Evolutionary conservation across 768 basidiomycete genomes (phyloP).

Genomic region (Panellus pusillus): DNA sequence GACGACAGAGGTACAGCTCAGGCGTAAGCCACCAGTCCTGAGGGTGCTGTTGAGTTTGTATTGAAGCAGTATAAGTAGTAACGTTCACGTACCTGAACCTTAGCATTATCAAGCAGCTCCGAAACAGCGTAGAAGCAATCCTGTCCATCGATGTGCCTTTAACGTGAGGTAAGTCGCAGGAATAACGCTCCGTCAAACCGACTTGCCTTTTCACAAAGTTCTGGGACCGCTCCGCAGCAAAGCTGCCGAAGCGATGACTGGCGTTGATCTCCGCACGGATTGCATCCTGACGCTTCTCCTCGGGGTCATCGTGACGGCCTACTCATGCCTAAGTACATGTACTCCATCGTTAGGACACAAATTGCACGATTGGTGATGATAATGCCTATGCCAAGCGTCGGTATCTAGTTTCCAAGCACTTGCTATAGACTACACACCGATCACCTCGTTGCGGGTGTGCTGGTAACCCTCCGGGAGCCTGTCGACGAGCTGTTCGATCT

Average conservation of each 20-base stretch:
- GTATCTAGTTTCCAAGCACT: background rate
- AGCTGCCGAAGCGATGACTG: conserved; percentile 82
- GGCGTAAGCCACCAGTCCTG: conserved; percentile 95
- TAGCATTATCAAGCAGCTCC: conserved; percentile 79
- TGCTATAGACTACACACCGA: conserved; percentile 23
- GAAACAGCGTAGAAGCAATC: conserved; percentile 97
- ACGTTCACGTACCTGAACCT: conserved; percentile 59
- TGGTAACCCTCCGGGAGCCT: conserved; percentile 35
- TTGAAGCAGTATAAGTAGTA: background rate
- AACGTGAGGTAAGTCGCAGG: conserved; percentile 1
- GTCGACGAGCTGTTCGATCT: conserved; percentile 29
- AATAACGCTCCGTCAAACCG: background rate
- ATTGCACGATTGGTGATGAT: conserved; percentile 47
- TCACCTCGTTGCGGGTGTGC: conserved; percentile 43
- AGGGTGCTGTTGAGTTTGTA: background rate
- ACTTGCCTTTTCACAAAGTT: conserved; percentile 82
- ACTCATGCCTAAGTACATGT: background rate
- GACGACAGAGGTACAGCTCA: conserved; percentile 91
- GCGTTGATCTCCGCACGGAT: conserved; percentile 74
- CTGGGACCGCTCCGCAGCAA: conserved; percentile 67
- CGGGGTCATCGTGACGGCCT: conserved; percentile 74
- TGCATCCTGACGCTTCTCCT: conserved; percentile 71
- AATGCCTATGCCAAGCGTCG: conserved; percentile 30
- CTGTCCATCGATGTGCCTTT: conserved; percentile 88
- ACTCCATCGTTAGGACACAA: background rate